Evolutionary conservation across 768 basidiomycete genomes (phyloP), one percentile per base, ranked within the genome.

Genomic region (Amanita rimosa): DNA sequence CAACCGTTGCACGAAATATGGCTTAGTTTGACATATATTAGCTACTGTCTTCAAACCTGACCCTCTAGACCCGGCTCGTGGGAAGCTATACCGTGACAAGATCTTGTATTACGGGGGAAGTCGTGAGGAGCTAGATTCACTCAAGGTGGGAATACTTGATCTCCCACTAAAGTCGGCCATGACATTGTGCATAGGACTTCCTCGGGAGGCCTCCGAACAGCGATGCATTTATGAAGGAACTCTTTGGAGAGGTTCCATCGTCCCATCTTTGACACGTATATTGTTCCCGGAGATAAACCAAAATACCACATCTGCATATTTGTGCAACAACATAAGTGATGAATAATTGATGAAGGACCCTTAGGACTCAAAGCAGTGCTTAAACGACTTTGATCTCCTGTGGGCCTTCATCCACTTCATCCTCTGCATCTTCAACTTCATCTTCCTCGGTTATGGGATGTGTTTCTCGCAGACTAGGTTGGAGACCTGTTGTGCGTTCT

Each of bases 11-110:
- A 39, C 11, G 17, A 19, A 35, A 17, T 5, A 14, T 5, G 13
- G 17, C 46, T 41, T 11, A 35, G 7, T 24, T 27, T 44, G 38
- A 36, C 17, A 45, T n/a, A 13, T 19, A 16, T 7, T 55, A 76
- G 73, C 75, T 21, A 83, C 86, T 1, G 75, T 92, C n/a, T 93
- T 93, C 69, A 82, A 85, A 58, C 68, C 70, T 26, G 83, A 86
- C 56, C 88, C 88, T 16, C 69, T 93, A 49, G 78, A 83, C 57
- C 78, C 84, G 0, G 66, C 62, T 19, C 75, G 77, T 13, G 88
- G 90, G 3, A 67, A 72, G 53, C 67, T 63, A 21, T 94, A 93
- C 61, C 76, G 88, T 2, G 74, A 85, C 52, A 80, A 80, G 62
- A 91, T 94, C 52, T 71, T 93, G 14, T 62, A 66, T 27, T 75